Evolutionary conservation across 345 rosid species (phyloP).

Genomic region (Viola odorata): DNA sequence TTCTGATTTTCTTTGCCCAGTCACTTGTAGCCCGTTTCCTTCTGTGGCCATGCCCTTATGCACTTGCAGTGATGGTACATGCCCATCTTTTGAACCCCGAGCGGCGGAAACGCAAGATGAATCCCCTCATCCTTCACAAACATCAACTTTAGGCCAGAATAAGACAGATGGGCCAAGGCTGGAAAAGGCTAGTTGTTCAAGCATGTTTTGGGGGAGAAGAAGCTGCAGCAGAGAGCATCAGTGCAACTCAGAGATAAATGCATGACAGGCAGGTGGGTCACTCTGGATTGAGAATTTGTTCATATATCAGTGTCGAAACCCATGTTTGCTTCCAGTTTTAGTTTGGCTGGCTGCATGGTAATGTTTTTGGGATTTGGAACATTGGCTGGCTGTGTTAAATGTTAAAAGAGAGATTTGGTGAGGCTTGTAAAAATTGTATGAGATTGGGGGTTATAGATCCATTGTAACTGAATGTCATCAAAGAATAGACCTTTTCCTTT

Average conservation of each 20-base stretch:
- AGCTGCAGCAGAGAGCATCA: conserved; percentile 98
- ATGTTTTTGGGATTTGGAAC: conserved; percentile 16
- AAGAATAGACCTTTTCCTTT: background rate
- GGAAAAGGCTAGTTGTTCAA: conserved; percentile 84
- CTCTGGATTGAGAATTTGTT: background rate
- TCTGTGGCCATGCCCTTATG: conserved; percentile 81
- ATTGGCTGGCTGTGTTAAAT: conserved; percentile 3
- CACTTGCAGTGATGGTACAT: conserved; percentile 78
- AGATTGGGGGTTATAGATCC: conserved; percentile 5
- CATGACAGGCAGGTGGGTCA: conserved; percentile 32
- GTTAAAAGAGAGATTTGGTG: conserved; percentile 1
- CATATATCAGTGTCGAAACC: conserved; percentile 11
- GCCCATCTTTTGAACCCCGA: conserved; percentile 67
- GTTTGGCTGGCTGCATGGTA: conserved; percentile 20
- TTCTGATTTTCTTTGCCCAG: conserved; percentile 80
- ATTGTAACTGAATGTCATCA: conserved; percentile 13
- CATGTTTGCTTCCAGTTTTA: conserved; percentile 26
- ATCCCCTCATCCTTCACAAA: conserved; percentile 41
- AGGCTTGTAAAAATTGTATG: conserved; percentile 24
- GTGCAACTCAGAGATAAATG: conserved; percentile 94
- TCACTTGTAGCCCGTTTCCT: conserved; percentile 93
- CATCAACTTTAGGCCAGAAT: conserved; percentile 44
- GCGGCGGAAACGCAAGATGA: conserved; percentile 47
- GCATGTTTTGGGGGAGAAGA: conserved; percentile 98
- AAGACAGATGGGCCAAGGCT: conserved; percentile 68